These are phyloP conservation scores for Paralagenidium karlingii DNA, from an alignment of 352 stramenopile genomes.

Conservation along the genomic window DNA sequence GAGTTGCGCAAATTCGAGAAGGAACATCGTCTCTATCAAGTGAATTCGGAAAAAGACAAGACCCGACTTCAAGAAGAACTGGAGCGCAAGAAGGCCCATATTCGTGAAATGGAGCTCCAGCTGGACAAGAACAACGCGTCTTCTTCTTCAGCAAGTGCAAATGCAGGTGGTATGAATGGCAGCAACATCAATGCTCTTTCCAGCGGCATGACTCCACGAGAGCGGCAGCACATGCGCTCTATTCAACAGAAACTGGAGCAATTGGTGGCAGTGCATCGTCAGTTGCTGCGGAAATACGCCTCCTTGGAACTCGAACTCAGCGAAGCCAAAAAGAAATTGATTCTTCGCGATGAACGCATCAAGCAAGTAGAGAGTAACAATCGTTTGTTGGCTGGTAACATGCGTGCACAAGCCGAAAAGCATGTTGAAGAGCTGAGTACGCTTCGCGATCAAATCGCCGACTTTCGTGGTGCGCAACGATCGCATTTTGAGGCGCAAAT, in stretches of 20 bases:
- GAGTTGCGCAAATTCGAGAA: constrained; percentile 59
- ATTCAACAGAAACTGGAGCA: constrained; percentile 88
- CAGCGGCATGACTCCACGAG: no score
- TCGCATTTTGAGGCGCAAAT: constrained; percentile 68
- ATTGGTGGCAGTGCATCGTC: constrained; percentile 81
- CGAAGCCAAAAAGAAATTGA: constrained; percentile 82
- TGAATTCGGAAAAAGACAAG: constrained; percentile 42
- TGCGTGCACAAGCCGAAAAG: constrained; percentile 80
- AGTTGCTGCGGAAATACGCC: constrained; percentile 85
- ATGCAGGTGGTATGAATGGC: no score
- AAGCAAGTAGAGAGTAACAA: constrained; percentile 84
- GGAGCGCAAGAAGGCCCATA: constrained; percentile 43
- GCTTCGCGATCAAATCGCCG: constrained; percentile 71
- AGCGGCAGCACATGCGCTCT: constrained; percentile 78
- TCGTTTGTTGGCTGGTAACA: constrained; percentile 78
- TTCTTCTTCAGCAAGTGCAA: no score
- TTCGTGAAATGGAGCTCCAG: constrained; percentile 48
- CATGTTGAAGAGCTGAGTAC: constrained; percentile 81
- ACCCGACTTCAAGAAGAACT: constrained; percentile 46
- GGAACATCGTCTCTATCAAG: constrained; percentile 46
- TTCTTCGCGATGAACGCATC: constrained; percentile 83
- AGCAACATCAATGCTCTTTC: no score
- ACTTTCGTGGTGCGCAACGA: constrained; percentile 64
- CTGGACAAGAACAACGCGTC: no score
- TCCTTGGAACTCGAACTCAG: constrained; percentile 80